Evolutionary conservation across 2,329 filamentous ascomycete genomes (phyloP).

Genomic region (Aspergillus udagawae): DNA sequence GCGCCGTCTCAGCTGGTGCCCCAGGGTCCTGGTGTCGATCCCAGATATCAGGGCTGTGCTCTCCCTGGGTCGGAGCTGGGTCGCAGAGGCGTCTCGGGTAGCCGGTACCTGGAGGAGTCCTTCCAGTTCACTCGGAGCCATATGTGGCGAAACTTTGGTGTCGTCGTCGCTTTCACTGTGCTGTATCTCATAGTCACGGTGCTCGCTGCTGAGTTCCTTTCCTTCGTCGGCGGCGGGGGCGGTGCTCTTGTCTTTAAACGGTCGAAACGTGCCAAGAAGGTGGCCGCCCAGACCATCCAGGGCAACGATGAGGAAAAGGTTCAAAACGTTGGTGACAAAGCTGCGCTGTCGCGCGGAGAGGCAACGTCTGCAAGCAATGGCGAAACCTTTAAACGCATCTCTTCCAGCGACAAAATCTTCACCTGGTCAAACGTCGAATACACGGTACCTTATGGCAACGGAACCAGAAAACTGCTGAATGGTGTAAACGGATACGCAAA

Average conservation of each 20-base stretch:
- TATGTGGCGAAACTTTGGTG: constrained; percentile 71
- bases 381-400: constrained; percentile 40
- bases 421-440: constrained; percentile 70
- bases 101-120: constrained; percentile 51
- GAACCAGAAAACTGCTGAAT: constrained; percentile 60
- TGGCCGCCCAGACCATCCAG: constrained; percentile 42
- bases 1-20: constrained; percentile 58
- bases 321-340: constrained; percentile 23
- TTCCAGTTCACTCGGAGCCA: constrained; percentile 57
- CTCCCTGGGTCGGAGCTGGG: constrained; percentile 56
- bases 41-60: constrained; percentile 59
- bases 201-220: constrained; percentile 64
- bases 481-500: constrained; percentile 73
- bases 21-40: constrained; percentile 52
- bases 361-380: constrained; percentile 25
- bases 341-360: constrained; percentile 26
- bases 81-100: constrained; percentile 49
- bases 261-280: constrained; percentile 57
- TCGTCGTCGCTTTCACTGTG: constrained; percentile 70
- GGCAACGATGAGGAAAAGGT: constrained; percentile 58
- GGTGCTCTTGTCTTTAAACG: constrained; percentile 70
- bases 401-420: constrained; percentile 61
- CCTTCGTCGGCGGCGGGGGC: constrained; percentile 59
- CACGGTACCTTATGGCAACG: constrained; percentile 65
- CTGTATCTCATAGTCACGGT: constrained; percentile 71